Conservation (phyloP, 176 grass and related monocot genomes). For the Pharus latifolius region DNA sequence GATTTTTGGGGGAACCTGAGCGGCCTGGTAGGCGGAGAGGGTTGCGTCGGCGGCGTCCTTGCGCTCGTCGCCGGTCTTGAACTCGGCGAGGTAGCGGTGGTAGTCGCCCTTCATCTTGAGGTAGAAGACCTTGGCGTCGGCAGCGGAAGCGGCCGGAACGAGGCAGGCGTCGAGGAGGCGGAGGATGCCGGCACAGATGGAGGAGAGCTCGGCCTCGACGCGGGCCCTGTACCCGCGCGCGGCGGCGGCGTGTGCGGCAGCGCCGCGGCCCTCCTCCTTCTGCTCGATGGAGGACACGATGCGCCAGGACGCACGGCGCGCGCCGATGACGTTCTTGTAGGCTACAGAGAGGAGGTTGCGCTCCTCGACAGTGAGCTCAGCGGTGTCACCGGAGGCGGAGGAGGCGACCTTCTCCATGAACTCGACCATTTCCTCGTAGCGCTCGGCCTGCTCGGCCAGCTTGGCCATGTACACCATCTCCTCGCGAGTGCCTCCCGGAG, state of each 20-base stretch:
- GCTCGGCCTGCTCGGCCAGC: not conserved
- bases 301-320: no score
- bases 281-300: no score
- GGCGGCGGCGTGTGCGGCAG: not conserved
- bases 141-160: not conserved
- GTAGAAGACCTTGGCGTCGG: slow-evolving; percentile 12
- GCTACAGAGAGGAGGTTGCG: no score
- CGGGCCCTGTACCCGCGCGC: not conserved
- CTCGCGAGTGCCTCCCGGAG: not conserved
- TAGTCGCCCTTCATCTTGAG: slow-evolving; percentile 22
- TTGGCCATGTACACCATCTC: not conserved
- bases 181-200: slow-evolving; percentile 15
- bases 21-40: slow-evolving; percentile 8
- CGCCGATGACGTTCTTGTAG: no score
- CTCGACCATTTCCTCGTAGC: slow-evolving; percentile 10
- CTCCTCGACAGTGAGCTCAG: slow-evolving; percentile 13
- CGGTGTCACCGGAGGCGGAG: not conserved
- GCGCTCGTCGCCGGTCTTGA: slow-evolving; percentile 4
- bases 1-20: not conserved
- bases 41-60: slow-evolving; percentile 9
- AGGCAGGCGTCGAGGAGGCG: slow-evolving; percentile 8
- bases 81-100: slow-evolving; percentile 10
- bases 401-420: slow-evolving; percentile 6
- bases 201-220: not conserved
- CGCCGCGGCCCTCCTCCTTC: not conserved